Evolutionary conservation across 2,329 filamentous ascomycete genomes (phyloP).

Genomic region (Fusarium compactum): DNA sequence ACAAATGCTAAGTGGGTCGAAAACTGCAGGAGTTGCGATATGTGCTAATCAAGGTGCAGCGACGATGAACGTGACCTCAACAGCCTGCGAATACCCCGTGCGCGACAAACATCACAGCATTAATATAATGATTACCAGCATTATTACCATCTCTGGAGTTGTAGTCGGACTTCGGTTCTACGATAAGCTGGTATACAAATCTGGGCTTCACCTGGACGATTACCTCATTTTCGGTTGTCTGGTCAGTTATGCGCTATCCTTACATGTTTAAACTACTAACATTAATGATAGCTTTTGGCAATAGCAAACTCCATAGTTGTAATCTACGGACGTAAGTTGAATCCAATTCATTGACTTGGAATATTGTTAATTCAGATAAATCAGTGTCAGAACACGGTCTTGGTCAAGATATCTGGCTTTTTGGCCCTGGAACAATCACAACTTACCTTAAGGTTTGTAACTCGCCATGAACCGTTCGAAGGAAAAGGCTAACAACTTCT

Average conservation of each 20-base stretch:
- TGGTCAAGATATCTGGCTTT: slow-evolving; percentile 12
- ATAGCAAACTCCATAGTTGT: background rate
- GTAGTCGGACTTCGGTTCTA: background rate
- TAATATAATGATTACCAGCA: background rate
- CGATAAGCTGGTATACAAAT: background rate
- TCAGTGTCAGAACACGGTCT: slow-evolving; percentile 17
- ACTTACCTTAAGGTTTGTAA: background rate
- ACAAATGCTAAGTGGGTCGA: background rate
- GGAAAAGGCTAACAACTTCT: background rate
- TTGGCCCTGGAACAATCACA: slow-evolving; percentile 1
- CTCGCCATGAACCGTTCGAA: fast-evolving
- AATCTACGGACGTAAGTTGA: background rate
- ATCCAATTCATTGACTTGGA: fast-evolving
- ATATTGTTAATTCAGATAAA: background rate
- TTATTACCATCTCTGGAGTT: background rate
- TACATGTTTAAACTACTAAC: background rate
- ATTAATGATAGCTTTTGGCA: background rate
- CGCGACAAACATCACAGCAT: slow-evolving; percentile 1
- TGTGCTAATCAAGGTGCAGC: background rate
- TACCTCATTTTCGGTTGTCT: background rate
- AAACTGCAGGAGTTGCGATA: too few species aligned
- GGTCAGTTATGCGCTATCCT: background rate
- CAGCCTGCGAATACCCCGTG: slow-evolving; percentile 1
- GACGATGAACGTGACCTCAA: background rate
- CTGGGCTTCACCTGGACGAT: background rate